Percentiles rank a stretch among this genome's conserved stretches.
phyloP scores from a whole-genome alignment of 176 grass and related monocot species.

The Metroxylon sagu region DNA sequence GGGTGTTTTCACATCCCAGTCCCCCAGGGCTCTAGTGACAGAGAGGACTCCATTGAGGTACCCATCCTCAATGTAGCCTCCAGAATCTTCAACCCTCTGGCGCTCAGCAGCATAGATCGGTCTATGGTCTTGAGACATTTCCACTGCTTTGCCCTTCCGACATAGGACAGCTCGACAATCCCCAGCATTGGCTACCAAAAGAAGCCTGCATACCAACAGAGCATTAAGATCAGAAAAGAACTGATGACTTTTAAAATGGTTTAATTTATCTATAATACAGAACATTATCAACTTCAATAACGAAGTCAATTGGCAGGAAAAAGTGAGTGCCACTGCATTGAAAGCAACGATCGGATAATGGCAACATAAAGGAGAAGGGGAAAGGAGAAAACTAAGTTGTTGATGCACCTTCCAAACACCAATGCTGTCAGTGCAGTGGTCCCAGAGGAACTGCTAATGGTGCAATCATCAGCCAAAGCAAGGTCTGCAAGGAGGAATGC shows the following conservation, averaged over 20 bases:
- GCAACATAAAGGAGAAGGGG: not conserved
- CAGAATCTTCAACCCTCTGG: conserved; percentile 2
- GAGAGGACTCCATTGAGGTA: conserved; percentile 15
- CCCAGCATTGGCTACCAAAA: conserved; percentile 13
- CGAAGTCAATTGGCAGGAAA: no score
- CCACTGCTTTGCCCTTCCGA: conserved; percentile 10
- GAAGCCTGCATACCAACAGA: not conserved
- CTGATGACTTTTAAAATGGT: no score
- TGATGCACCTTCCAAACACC: conserved; percentile 5
- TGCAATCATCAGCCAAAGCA: conserved; percentile 12
- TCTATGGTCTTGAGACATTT: conserved; percentile 17
- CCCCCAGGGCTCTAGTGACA: conserved; percentile 5
- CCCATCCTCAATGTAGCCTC: conserved; percentile 4
- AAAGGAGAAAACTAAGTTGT: not conserved
- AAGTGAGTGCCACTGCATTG: no score
- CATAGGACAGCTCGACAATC: conserved; percentile 15
- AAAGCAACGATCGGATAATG: not conserved
- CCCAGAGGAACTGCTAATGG: conserved; percentile 12
- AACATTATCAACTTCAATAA: no score
- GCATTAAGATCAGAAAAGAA: not conserved
- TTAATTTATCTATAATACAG: no score
- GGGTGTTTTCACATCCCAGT: conserved; percentile 10
- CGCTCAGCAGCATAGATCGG: conserved; percentile 6
- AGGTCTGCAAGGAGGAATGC: conserved; percentile 10
- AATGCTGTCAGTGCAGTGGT: conserved; percentile 12